Evolutionary conservation across 2,329 filamentous ascomycete species (phyloP), one percentile per base, ranked within the genome.

Genomic region (Aspergillus oerlinghausenensis): DNA sequence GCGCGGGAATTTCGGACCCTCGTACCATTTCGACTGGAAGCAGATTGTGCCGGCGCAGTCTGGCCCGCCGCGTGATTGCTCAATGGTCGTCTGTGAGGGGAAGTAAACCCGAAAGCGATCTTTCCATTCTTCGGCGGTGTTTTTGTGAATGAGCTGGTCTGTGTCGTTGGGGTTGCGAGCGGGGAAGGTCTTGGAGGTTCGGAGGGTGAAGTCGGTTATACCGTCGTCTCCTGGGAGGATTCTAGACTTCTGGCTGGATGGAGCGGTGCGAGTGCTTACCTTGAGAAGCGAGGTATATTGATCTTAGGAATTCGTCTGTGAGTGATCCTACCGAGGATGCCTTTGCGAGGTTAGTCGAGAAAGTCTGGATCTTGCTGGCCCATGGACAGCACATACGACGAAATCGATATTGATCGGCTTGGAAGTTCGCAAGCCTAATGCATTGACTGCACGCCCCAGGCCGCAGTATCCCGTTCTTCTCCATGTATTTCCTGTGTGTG

Each of bases 261-360:
- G 48, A 21, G 45, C 7, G 11, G 3, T 40, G 23, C 28, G 25
- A 28, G 19, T 35, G 50, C 61, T 58, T 70, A 77, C 84, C 86
- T 75, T 78, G 79, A 25, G 82, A 80, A 10, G 85, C 84, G 49
- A 81, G 73, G 64, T 85, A 84, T 3, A 89, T 75, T 23, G 77
- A 77, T 54, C 75, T 73, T 42, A 97, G 72, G 57, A 95, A 85
- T 6, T 84, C 81, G 45, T 83, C 79, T 53, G 86, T 91, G 45
- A 97, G 70, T 8, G 85, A 85, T 19, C 93, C 94, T 4, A 97
- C 75, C 0, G 93, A 97, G 0, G 93, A 90, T 25, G 89, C 84
- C 87, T 88, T 61, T 48, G 26, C 32, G 3, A 7, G 49, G 17
- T 60, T 65, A 65, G 60, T 58, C 50, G 57, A 58, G 40, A 54